A percentile compares a stretch with the other conserved stretches of the same genome.
Evolutionary conservation across 176 grass and related monocot genomes (phyloP).

Genomic region (Carex kokanica): DNA sequence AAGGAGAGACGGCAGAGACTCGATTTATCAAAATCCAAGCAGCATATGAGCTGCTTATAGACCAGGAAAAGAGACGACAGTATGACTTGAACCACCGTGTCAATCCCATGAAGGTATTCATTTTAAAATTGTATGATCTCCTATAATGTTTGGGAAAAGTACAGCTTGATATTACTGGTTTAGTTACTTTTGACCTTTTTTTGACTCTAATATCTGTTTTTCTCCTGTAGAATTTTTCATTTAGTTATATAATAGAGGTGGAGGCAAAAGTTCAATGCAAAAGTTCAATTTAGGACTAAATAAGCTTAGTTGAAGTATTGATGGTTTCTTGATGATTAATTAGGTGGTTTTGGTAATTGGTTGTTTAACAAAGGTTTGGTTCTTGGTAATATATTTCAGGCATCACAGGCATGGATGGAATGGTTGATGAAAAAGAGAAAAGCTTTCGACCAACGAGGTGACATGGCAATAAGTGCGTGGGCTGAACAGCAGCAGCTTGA

Average conservation of each 20-base stretch:
- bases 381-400: slow-evolving; percentile 29
- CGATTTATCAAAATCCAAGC: slow-evolving; percentile 99
- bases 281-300: not conserved
- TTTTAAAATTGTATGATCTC: slow-evolving; percentile 7
- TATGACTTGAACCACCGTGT: slow-evolving; percentile 82
- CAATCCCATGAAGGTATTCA: slow-evolving; percentile 89
- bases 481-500: slow-evolving; percentile 82
- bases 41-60: slow-evolving; percentile 93
- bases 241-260: not conserved
- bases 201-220: not conserved
- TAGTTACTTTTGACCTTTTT: not conserved
- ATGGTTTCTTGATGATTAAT: not conserved
- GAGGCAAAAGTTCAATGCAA: slow-evolving; percentile 7
- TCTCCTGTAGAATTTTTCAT: not conserved
- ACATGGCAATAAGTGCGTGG: slow-evolving; percentile 93
- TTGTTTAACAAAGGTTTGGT: not conserved
- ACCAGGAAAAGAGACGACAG: slow-evolving; percentile 59
- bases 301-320: not conserved
- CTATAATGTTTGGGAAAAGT: not conserved
- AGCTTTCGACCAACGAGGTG: slow-evolving; percentile 83
- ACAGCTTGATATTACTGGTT: not conserved
- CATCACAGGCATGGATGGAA: slow-evolving; percentile 76
- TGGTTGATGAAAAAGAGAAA: slow-evolving; percentile 93
- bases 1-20: slow-evolving; percentile 90
- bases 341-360: slow-evolving; percentile 18